Percentiles rank a stretch among this genome's conserved stretches.
phyloP scores from a whole-genome alignment of 163 green algal genomes.

The Scenedesmus sp. region DNA sequence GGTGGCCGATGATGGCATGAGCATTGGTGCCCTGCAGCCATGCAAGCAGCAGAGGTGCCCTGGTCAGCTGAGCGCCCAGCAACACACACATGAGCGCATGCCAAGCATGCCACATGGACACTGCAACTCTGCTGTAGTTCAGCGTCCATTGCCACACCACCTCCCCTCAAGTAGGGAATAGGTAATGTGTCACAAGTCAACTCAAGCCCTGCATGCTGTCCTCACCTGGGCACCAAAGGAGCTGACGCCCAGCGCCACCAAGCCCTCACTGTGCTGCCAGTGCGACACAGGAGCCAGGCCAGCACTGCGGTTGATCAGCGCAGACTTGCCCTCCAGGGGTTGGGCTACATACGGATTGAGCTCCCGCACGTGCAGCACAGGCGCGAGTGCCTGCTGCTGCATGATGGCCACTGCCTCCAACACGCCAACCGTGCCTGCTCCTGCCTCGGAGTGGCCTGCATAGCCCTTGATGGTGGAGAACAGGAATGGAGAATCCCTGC shows the following conservation, averaged over 20 bases:
- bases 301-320: slow-evolving; percentile 21
- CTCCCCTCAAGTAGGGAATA: no score
- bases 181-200: not conserved
- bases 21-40: slow-evolving; percentile 73
- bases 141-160: no score
- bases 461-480: slow-evolving; percentile 72
- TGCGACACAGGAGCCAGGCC: slow-evolving; percentile 17
- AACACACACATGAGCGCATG: no score
- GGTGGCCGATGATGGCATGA: slow-evolving; percentile 62
- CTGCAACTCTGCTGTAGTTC: no score
- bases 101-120: no score
- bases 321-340: slow-evolving; percentile 4
- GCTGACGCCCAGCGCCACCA: slow-evolving; percentile 61
- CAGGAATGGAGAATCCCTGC: slow-evolving; percentile 17
- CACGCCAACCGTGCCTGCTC: slow-evolving; percentile 76
- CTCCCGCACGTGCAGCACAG: slow-evolving; percentile 69
- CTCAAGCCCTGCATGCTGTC: not conserved
- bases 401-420: slow-evolving; percentile 62
- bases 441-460: slow-evolving; percentile 86
- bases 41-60: not conserved
- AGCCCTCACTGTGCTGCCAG: not conserved
- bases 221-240: slow-evolving; percentile 69
- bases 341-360: slow-evolving; percentile 78
- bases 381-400: slow-evolving; percentile 8
- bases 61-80: not conserved